Evolutionary conservation across 2,329 filamentous ascomycete genomes (phyloP), one percentile per base, ranked within the genome.

Genomic region (Cercospora sesami): DNA sequence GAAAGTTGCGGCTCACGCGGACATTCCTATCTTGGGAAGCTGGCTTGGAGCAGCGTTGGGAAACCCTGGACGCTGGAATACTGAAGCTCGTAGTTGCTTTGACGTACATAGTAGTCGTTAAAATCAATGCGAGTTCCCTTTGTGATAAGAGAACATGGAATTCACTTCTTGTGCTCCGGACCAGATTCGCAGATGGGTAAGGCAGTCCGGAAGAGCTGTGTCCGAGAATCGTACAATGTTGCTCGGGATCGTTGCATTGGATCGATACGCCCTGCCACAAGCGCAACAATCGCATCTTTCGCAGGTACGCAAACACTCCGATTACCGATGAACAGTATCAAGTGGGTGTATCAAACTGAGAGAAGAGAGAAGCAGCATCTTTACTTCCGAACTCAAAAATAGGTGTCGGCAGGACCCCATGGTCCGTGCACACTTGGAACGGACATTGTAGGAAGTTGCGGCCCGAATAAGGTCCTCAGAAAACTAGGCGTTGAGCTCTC

Each of bases 401-500:
- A 58, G 53, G 21, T 16, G n/a, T n/a, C 23, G 53, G 53, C 26
- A 58, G 14, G 23, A n/a, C 30, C 53, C 16, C n/a, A 21, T 30
- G 53, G 53, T 31, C 53, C 53, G 23, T 58, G 53, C 53, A n/a
- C 53, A 28, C 53, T 58, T 58, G 53, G 53, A 26, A 58, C 53
- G 53, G 53, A 58, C 26, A 30, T 58, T 58, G 53, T 58, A 58
- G 53, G 53, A 58, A 58, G 30, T 30, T 26, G 30, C 26, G 53
- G 53, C 26, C 53, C 53, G 53, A 58, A 58, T 58, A 30, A 58
- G 23, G 26, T 18, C 23, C 30, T 14, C 26, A 58, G 53, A 58
- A 58, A 58, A 58, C 26, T 58, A 58, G 53, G 53, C 53, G 53
- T 58, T 58, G 53, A 58, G 53, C 53, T 58, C 53, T 58, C 53